These are phyloP conservation scores for Alternaria brassicae DNA, from an alignment of 2,329 filamentous ascomycete species.

Conservation along the genomic window DNA sequence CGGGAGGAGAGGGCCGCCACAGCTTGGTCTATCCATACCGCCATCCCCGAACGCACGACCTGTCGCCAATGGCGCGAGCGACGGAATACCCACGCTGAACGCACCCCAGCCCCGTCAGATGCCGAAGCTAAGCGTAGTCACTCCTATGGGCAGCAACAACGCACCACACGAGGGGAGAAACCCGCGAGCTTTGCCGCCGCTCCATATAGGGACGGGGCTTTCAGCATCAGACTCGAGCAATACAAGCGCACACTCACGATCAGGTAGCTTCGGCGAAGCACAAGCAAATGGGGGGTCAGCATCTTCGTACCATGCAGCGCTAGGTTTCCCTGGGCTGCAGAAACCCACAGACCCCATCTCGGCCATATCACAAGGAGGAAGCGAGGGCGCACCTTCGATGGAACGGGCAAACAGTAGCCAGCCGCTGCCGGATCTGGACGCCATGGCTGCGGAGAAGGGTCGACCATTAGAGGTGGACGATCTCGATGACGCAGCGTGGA, in stretches of 20 bases:
- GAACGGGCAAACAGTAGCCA: slow-evolving; percentile 83
- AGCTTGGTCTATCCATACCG: slow-evolving; percentile 88
- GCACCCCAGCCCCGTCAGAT: slow-evolving; percentile 64
- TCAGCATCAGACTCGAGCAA: slow-evolving; percentile 82
- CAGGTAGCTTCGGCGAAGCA: slow-evolving; percentile 84
- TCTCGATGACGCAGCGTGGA: slow-evolving; percentile 93
- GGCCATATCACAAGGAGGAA: slow-evolving; percentile 78
- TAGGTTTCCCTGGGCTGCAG: slow-evolving; percentile 78
- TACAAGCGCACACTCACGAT: slow-evolving; percentile 80
- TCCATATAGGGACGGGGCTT: slow-evolving; percentile 59
- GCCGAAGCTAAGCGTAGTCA: slow-evolving; percentile 84
- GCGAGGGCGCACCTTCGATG: slow-evolving; percentile 74
- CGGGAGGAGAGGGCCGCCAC: slow-evolving; percentile 70
- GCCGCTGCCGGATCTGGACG: slow-evolving; percentile 77
- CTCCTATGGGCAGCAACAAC: slow-evolving; percentile 81
- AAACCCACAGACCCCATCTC: slow-evolving; percentile 82
- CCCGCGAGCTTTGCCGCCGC: slow-evolving; percentile 60
- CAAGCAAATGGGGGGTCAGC: slow-evolving; percentile 83
- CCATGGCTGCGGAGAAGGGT: slow-evolving; percentile 81
- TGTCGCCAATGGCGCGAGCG: slow-evolving; percentile 67
- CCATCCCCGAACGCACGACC: slow-evolving; percentile 83
- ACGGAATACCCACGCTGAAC: slow-evolving; percentile 42
- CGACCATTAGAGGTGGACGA: slow-evolving; percentile 90
- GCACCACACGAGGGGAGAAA: slow-evolving; percentile 73
- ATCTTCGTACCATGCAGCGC: slow-evolving; percentile 78